Evolutionary conservation across 2,329 filamentous ascomycete species (phyloP).

Genomic region (Pseudocercospora musae): DNA sequence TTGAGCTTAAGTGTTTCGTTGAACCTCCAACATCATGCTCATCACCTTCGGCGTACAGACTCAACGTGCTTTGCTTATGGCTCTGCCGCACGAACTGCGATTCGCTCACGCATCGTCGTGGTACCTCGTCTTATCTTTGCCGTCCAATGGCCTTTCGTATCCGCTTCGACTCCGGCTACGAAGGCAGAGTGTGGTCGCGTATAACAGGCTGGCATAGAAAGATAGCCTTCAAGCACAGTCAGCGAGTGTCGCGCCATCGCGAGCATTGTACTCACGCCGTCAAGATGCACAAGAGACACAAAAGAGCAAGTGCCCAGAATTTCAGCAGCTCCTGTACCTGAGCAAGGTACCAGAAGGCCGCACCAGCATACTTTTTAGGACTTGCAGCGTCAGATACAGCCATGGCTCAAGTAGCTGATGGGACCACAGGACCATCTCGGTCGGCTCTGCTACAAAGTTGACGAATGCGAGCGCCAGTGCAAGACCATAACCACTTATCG

Average conservation of each 20-base stretch:
- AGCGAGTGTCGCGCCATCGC: background rate
- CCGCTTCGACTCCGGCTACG: conserved; percentile 2
- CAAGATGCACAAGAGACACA: conserved; percentile 1
- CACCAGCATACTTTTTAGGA: conserved; percentile 18
- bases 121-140: background rate
- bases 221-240: background rate
- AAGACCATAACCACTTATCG: conserved; percentile 4
- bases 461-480: conserved; percentile 8
- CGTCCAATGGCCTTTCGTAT: background rate
- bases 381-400: conserved; percentile 18
- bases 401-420: conserved; percentile 20
- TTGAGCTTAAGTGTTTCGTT: background rate
- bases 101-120: background rate
- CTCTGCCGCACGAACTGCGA: background rate
- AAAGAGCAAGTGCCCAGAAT: background rate
- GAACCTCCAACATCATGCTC: background rate
- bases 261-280: conserved; percentile 8
- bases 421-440: conserved; percentile 23
- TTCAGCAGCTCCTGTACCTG: background rate
- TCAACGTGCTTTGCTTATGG: background rate
- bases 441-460: conserved; percentile 12
- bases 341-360: conserved; percentile 11
- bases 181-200: conserved; percentile 9
- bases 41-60: background rate
- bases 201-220: conserved; percentile 10